These are phyloP conservation scores for Pseudonitzschia multistriata DNA, from an alignment of 108 stramenopile species.

Conservation along the genomic window DNA sequence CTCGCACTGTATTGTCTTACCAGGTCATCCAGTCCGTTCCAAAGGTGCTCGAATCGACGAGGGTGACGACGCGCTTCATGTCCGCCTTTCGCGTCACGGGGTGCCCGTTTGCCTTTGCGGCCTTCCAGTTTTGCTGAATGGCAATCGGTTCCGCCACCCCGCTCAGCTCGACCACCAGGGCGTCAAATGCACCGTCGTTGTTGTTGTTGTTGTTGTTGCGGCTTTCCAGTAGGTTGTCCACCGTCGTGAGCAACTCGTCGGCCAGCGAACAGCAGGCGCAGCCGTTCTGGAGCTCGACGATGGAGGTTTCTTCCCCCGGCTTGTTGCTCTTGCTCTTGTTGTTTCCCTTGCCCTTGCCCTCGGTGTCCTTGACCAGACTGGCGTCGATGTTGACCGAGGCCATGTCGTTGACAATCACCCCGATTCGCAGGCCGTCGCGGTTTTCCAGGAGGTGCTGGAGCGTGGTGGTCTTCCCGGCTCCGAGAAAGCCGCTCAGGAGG, in stretches of 20 bases:
- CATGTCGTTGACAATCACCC: slow-evolving; percentile 97
- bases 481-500: slow-evolving; percentile 92
- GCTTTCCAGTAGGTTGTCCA: slow-evolving; percentile 41
- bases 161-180: slow-evolving; percentile 90
- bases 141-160: slow-evolving; percentile 93
- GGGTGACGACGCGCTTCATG: slow-evolving; percentile 76
- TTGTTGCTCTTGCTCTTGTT: not conserved
- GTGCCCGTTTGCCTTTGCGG: slow-evolving; percentile 48
- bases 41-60: slow-evolving; percentile 88
- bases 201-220: slow-evolving; percentile 22
- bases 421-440: slow-evolving; percentile 61
- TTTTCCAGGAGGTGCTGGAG: slow-evolving; percentile 87
- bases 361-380: slow-evolving; percentile 61
- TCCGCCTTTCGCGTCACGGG: slow-evolving; percentile 65
- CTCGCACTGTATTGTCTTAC: slow-evolving; percentile 5
- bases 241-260: slow-evolving; percentile 78
- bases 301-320: slow-evolving; percentile 19
- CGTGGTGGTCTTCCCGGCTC: slow-evolving; percentile 92
- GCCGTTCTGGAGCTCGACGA: slow-evolving; percentile 90
- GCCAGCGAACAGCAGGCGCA: slow-evolving; percentile 93
- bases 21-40: slow-evolving; percentile 88
- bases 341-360: not conserved
- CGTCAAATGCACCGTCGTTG: slow-evolving; percentile 53
- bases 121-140: slow-evolving; percentile 81
- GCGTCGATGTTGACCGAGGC: slow-evolving; percentile 97